Evolutionary conservation across 2,329 filamentous ascomycete species (phyloP).

Genomic region (Pleoardoris graminearum): DNA sequence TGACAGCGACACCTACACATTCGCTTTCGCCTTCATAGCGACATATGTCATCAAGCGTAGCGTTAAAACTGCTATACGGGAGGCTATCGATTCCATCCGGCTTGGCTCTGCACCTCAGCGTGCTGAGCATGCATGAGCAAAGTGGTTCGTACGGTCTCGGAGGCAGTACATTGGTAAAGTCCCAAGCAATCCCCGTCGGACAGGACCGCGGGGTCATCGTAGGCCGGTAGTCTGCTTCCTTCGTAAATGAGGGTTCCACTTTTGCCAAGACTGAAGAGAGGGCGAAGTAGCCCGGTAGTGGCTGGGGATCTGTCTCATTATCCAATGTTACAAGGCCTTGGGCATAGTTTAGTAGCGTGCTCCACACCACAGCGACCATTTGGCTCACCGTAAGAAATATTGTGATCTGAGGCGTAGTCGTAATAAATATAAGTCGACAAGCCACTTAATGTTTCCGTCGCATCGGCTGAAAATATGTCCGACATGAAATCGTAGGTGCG

Average conservation of each 20-base stretch:
- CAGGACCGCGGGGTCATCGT: background rate
- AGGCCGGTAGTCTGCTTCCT: background rate
- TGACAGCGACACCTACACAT: background rate
- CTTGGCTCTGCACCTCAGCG: constrained; percentile 3
- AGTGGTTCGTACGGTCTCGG: constrained; percentile 4
- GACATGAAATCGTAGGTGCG: background rate
- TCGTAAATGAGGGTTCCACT: background rate
- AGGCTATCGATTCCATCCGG: background rate
- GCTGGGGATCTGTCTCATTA: background rate
- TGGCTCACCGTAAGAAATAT: background rate
- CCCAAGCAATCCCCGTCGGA: background rate
- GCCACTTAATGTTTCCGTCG: background rate
- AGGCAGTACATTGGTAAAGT: background rate
- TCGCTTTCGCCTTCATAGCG: background rate
- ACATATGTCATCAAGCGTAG: background rate
- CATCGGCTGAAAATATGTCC: background rate
- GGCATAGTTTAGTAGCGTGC: background rate
- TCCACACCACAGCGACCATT: background rate
- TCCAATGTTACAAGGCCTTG: background rate
- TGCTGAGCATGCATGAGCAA: constrained; percentile 7
- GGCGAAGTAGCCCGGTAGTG: background rate
- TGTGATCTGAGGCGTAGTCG: background rate
- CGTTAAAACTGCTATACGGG: background rate
- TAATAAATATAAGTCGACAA: too few relatives aligned
- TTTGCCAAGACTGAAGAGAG: background rate